These are phyloP conservation scores for Massospora cicadina DNA, from an alignment of 371 early-diverging fungal species.

Conservation along the genomic window DNA sequence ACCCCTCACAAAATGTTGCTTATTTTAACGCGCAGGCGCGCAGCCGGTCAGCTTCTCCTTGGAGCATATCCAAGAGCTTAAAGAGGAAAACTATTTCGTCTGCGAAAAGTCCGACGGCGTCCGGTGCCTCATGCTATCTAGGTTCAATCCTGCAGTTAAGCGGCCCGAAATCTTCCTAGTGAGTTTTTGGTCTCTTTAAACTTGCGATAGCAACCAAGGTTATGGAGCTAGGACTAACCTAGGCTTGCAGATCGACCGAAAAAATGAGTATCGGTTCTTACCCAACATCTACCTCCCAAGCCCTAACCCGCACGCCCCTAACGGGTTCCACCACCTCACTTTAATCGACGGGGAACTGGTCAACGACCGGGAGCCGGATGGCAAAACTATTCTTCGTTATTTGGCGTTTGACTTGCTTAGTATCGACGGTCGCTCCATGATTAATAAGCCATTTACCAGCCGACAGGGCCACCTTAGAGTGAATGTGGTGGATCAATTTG, in stretches of 20 bases:
- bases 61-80: slow-evolving; percentile 43
- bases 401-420: slow-evolving; percentile 64
- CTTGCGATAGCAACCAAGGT: background rate
- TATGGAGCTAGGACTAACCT: background rate
- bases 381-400: slow-evolving; percentile 28
- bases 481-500: slow-evolving; percentile 1
- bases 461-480: slow-evolving; percentile 47
- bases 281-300: slow-evolving; percentile 48
- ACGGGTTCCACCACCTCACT: slow-evolving; percentile 45
- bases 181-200: slow-evolving; percentile 7
- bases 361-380: slow-evolving; percentile 42
- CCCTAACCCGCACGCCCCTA: slow-evolving; percentile 23
- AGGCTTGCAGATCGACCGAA: slow-evolving; percentile 59
- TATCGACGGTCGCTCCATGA: slow-evolving; percentile 27
- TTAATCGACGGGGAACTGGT: slow-evolving; percentile 89
- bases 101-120: slow-evolving; percentile 98
- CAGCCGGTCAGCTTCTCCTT: slow-evolving; percentile 86
- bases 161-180: slow-evolving; percentile 47
- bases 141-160: slow-evolving; percentile 19
- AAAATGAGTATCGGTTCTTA: slow-evolving; percentile 54
- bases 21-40: slow-evolving; percentile 87
- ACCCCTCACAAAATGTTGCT: no score
- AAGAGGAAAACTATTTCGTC: slow-evolving; percentile 66
- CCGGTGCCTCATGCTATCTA: slow-evolving; percentile 61
- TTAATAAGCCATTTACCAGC: slow-evolving; percentile 31